A percentile compares a stretch with the other conserved stretches of the same genome.
Conservation (phyloP, 306 rosid genomes). For the Quercus parvula region DNA sequence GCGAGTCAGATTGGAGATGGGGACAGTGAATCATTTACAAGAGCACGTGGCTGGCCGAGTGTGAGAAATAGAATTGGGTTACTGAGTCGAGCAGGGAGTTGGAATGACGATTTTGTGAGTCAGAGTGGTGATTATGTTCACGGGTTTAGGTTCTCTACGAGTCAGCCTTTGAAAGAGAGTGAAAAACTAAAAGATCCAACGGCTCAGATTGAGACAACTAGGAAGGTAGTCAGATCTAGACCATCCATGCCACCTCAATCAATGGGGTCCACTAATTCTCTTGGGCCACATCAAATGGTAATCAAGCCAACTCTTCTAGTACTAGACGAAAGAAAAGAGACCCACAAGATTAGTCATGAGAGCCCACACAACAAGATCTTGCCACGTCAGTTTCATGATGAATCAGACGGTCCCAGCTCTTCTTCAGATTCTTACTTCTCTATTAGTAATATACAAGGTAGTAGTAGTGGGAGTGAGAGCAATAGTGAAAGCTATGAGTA, state of each 20-base stretch:
- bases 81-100: slow-evolving; percentile 14
- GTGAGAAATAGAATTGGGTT: slow-evolving; percentile 17
- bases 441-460: not conserved
- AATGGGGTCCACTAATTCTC: not conserved
- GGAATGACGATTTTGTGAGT: slow-evolving; percentile 12
- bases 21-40: not conserved
- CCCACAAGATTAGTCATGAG: slow-evolving; percentile 10
- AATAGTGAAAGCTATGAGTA: slow-evolving; percentile 2
- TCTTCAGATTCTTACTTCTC: slow-evolving; percentile 21
- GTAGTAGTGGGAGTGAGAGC: not conserved
- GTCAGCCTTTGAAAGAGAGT: slow-evolving; percentile 11
- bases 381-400: slow-evolving; percentile 9
- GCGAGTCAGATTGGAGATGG: slow-evolving; percentile 4
- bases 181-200: slow-evolving; percentile 11
- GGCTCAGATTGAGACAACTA: not conserved
- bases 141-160: slow-evolving; percentile 48
- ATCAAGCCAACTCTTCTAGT: slow-evolving; percentile 44
- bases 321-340: not conserved
- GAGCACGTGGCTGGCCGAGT: slow-evolving; percentile 19
- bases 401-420: slow-evolving; percentile 28
- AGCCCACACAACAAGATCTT: not conserved
- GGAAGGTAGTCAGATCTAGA: not conserved
- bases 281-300: slow-evolving; percentile 16
- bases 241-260: slow-evolving; percentile 8
- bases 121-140: slow-evolving; percentile 37